A percentile compares a stretch with the other conserved stretches of the same genome.
These are phyloP conservation scores for Ogataea allantospora DNA, from an alignment of 805 yeast genomes.

Conservation along the genomic window DNA sequence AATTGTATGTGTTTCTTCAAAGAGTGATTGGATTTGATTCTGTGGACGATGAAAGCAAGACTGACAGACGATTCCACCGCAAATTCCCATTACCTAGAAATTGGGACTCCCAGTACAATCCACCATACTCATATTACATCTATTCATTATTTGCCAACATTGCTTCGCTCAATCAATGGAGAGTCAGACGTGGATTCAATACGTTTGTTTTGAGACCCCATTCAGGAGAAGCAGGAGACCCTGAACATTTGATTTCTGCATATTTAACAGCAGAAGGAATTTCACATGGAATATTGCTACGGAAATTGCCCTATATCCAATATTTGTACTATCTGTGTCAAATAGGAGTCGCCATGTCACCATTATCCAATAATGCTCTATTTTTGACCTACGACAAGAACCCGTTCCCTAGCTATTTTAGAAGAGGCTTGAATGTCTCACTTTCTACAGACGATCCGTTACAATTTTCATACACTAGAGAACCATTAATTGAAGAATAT, in stretches of 20 bases:
- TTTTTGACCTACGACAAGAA: slow-evolving; percentile 95
- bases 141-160: slow-evolving; percentile 87
- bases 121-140: slow-evolving; percentile 95
- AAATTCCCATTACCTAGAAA: slow-evolving; percentile 82
- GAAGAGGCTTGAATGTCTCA: slow-evolving; percentile 90
- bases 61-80: slow-evolving; percentile 76
- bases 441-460: slow-evolving; percentile 96
- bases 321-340: slow-evolving; percentile 91
- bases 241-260: slow-evolving; percentile 91
- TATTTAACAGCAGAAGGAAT: slow-evolving; percentile 88
- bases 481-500: slow-evolving; percentile 95
- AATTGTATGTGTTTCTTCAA: slow-evolving; percentile 81
- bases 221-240: slow-evolving; percentile 99
- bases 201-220: slow-evolving; percentile 96
- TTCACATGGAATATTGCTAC: slow-evolving; percentile 89
- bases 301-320: slow-evolving; percentile 94
- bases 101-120: slow-evolving; percentile 79
- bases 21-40: slow-evolving; percentile 97
- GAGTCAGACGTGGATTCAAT: slow-evolving; percentile 71
- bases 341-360: slow-evolving; percentile 98
- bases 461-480: slow-evolving; percentile 95
- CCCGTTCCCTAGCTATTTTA: slow-evolving; percentile 89
- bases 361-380: slow-evolving; percentile 92
- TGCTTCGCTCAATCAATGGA: slow-evolving; percentile 81
- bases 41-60: slow-evolving; percentile 96